These are phyloP conservation scores for Escovopsis weberi DNA, from an alignment of 2,329 filamentous ascomycete genomes.

Conservation along the genomic window DNA sequence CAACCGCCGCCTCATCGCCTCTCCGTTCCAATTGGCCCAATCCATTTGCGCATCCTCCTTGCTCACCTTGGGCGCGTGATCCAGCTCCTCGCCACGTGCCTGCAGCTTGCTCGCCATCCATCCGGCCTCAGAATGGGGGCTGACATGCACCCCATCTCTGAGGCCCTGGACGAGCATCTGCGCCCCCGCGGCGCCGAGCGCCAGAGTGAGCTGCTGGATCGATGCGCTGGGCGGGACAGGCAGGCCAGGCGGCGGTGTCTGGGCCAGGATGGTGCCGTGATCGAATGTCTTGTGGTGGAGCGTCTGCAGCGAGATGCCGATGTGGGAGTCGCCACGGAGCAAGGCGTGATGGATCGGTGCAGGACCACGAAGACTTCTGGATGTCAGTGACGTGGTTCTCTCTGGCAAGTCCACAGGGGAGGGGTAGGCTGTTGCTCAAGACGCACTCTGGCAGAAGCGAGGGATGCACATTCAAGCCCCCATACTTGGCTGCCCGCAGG, in stretches of 20 bases:
- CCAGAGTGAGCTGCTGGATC: slow-evolving; percentile 22
- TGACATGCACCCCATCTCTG: slow-evolving; percentile 46
- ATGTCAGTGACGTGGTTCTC: not conserved
- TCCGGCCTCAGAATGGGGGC: slow-evolving; percentile 33
- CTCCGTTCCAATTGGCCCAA: slow-evolving; percentile 38
- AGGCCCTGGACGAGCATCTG: slow-evolving; percentile 56
- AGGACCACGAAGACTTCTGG: slow-evolving; percentile 59
- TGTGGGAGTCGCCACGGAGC: slow-evolving; percentile 41
- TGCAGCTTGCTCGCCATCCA: slow-evolving; percentile 11
- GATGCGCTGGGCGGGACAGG: slow-evolving; percentile 30
- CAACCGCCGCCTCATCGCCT: slow-evolving; percentile 39
- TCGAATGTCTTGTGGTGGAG: slow-evolving; percentile 67
- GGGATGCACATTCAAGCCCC: slow-evolving; percentile 86
- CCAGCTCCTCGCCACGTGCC: slow-evolving; percentile 6
- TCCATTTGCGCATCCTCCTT: slow-evolving; percentile 48
- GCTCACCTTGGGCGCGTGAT: slow-evolving; percentile 59
- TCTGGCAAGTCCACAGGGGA: not conserved
- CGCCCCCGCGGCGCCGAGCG: slow-evolving; percentile 51
- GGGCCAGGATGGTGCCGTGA: slow-evolving; percentile 58
- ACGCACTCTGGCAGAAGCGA: slow-evolving; percentile 71
- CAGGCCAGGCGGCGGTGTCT: slow-evolving; percentile 47
- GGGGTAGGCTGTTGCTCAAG: slow-evolving; percentile 3
- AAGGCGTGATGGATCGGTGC: slow-evolving; percentile 81
- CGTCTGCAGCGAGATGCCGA: slow-evolving; percentile 78
- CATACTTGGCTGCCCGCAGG: slow-evolving; percentile 56